Conservation (phyloP, 2,329 filamentous ascomycete genomes). For the Verticillium alfalfae region DNA sequence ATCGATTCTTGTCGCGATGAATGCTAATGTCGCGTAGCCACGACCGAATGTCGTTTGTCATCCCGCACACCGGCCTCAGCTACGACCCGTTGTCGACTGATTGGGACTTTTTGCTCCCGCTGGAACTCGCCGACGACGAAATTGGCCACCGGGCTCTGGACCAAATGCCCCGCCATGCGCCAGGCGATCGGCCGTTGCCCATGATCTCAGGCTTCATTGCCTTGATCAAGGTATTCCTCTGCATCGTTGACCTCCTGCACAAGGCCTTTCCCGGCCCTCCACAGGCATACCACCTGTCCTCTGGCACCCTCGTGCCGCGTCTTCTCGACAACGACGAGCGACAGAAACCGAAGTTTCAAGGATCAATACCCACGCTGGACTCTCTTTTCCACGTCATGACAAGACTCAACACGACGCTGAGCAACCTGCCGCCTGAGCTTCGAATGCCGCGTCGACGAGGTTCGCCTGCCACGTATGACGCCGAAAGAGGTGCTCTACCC, state of each 20-base stretch:
- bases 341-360: not conserved
- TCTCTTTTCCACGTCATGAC: slow-evolving; percentile 1
- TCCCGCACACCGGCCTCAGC: slow-evolving; percentile 12
- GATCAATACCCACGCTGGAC: not conserved
- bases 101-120: slow-evolving; percentile 15
- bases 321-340: not conserved
- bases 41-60: slow-evolving; percentile 12
- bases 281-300: not conserved
- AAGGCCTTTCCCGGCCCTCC: slow-evolving; percentile 9
- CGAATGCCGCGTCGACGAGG: not conserved
- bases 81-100: slow-evolving; percentile 14
- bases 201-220: slow-evolving; percentile 14
- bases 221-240: slow-evolving; percentile 14
- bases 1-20: too few relatives aligned
- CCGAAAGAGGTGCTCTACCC: not conserved
- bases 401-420: not conserved
- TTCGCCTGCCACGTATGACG: not conserved
- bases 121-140: slow-evolving; percentile 12
- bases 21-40: slow-evolving; percentile 1
- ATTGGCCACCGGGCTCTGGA: not conserved
- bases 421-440: not conserved
- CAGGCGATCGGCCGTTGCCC: not conserved
- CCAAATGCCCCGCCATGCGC: not conserved
- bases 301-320: not conserved
- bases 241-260: slow-evolving; percentile 8